phyloP scores from a whole-genome alignment of 805 yeast species.

The Yamadazyma sp. region DNA sequence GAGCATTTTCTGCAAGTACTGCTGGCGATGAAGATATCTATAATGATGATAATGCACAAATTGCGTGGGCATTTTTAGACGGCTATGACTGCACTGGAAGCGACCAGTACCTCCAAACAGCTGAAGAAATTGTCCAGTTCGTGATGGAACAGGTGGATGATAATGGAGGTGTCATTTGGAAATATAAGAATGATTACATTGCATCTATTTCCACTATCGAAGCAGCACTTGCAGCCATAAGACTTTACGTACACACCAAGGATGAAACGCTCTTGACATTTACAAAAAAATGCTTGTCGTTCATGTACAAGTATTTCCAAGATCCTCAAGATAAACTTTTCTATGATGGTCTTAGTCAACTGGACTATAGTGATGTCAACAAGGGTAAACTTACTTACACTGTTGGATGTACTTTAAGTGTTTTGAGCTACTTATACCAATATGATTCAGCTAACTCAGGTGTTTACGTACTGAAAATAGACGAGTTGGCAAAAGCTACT shows the following conservation, averaged over 20 bases:
- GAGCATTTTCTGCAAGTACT: conserved; percentile 24
- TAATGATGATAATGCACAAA: conserved; percentile 30
- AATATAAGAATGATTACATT: conserved; percentile 20
- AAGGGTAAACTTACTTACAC: conserved; percentile 26
- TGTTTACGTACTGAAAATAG: conserved; percentile 16
- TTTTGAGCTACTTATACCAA: conserved; percentile 19
- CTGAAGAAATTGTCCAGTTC: conserved; percentile 18
- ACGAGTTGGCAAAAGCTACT: conserved; percentile 20
- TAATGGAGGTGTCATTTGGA: conserved; percentile 29
- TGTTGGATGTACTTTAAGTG: conserved; percentile 24
- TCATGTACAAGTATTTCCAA: conserved; percentile 13
- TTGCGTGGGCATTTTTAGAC: conserved; percentile 28
- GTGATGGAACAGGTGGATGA: conserved; percentile 22
- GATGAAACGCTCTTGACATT: conserved; percentile 17
- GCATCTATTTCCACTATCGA: conserved; percentile 32
- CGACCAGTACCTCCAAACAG: conserved; percentile 19
- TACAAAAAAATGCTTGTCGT: conserved; percentile 18
- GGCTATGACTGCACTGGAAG: conserved; percentile 21
- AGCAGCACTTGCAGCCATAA: conserved; percentile 28
- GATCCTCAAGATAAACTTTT: conserved; percentile 24
- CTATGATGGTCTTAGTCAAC: conserved; percentile 23
- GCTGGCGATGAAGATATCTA: conserved; percentile 25
- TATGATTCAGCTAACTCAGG: conserved; percentile 11
- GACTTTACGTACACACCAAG: conserved; percentile 18
- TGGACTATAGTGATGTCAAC: conserved; percentile 18